Percentiles rank a stretch among this genome's conserved stretches.
Conservation (phyloP, 139 green algal species). For the Tetradesmus obliquus region DNA sequence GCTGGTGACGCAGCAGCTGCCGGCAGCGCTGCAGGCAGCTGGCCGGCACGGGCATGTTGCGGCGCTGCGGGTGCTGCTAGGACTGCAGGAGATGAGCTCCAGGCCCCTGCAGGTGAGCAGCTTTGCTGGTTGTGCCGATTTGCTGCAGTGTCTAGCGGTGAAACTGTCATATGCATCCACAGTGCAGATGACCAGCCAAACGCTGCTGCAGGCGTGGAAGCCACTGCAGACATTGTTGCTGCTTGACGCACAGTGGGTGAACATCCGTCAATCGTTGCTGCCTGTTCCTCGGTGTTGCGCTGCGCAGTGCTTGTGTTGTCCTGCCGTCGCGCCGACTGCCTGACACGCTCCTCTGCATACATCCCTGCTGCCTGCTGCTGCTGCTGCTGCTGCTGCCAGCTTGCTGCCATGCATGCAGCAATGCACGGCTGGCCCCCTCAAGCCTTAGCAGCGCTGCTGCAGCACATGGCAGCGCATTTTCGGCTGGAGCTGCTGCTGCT, state of each 20-base stretch:
- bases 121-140: not conserved
- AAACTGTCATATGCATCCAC: not conserved
- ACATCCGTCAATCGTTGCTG: not conserved
- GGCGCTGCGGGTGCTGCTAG: conserved; percentile 7
- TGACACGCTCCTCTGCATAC: not conserved
- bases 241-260: not conserved
- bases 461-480: not conserved
- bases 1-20: conserved; percentile 1
- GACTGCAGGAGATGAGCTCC: not conserved
- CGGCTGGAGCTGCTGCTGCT: conserved; percentile 11
- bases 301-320: not conserved
- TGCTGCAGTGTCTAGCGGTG: too few relatives aligned
- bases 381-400: not conserved
- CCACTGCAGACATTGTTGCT: not conserved
- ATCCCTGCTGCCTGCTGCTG: conserved; percentile 8
- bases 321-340: too few relatives aligned
- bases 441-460: not conserved
- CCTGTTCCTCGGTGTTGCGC: not conserved
- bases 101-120: conserved; percentile 5
- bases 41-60: not conserved
- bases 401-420: conserved; percentile 17
- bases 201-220: not conserved
- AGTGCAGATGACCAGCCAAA: not conserved
- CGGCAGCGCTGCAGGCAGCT: not conserved
- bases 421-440: not conserved